A percentile compares a stretch with the other conserved stretches of the same genome.
Evolutionary conservation across 176 grass and related monocot genomes (phyloP).

Genomic region (Carex pumila): DNA sequence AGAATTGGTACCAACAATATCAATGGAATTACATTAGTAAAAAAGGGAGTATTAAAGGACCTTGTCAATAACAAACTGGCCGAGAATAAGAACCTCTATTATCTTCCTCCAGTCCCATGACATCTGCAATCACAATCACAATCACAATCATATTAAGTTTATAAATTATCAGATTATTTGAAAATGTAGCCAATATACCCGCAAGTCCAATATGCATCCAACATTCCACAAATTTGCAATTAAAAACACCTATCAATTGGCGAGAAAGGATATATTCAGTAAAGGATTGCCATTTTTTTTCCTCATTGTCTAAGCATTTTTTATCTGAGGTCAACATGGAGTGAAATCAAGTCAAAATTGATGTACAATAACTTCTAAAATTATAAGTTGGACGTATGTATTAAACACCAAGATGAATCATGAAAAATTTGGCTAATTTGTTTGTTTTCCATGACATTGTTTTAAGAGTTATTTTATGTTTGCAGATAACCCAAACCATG

Average conservation of each 20-base stretch:
- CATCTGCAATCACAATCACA: conserved; percentile 56
- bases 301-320: not conserved
- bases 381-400: not conserved
- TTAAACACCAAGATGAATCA: not conserved
- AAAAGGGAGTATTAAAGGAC: conserved; percentile 20
- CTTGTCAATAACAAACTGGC: conserved; percentile 98
- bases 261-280: conserved; percentile 2
- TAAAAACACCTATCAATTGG: not conserved
- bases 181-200: not conserved
- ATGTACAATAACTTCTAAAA: not conserved
- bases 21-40: not conserved
- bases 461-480: not conserved
- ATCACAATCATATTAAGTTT: not conserved
- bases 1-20: not conserved
- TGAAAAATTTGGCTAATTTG: not conserved
- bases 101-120: conserved; percentile 99
- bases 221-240: not conserved
- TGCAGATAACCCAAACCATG: not conserved
- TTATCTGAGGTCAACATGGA: not conserved
- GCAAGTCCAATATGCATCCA: not conserved
- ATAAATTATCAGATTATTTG: not conserved
- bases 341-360: not conserved
- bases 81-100: conserved; percentile 87
- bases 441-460: not conserved
- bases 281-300: not conserved